A percentile compares a stretch with the other conserved stretches of the same genome.
Conservation (phyloP, 352 stramenopile genomes). For the Phytophthora pini region DNA sequence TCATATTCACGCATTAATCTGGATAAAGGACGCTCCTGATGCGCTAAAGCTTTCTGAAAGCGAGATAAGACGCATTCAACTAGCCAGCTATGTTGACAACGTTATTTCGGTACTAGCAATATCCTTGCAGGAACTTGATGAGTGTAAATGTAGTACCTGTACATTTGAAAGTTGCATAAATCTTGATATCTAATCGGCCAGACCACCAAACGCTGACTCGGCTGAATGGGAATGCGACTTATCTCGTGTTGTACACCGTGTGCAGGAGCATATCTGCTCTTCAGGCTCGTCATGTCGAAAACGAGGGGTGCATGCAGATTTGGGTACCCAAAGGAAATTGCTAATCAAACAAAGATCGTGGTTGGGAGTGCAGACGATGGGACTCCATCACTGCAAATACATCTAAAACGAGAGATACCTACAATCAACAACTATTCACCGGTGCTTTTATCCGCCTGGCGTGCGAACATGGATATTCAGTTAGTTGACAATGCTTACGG, state of each 20-base stretch:
- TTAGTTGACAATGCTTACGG: conserved; percentile 34
- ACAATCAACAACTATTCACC: no score
- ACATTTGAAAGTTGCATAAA: background rate
- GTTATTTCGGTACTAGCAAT: conserved; percentile 5
- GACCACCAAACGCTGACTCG: background rate
- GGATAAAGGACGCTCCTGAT: conserved; percentile 22
- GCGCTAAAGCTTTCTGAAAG: conserved; percentile 10
- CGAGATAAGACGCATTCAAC: background rate
- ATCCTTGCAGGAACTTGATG: background rate
- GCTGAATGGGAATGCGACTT: conserved; percentile 16
- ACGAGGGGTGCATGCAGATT: conserved; percentile 13
- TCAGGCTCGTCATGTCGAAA: background rate
- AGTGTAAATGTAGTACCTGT: background rate
- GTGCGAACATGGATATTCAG: conserved; percentile 42
- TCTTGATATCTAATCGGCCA: no score
- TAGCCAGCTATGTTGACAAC: conserved; percentile 5
- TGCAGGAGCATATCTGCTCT: conserved; percentile 21
- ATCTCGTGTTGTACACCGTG: conserved; percentile 8
- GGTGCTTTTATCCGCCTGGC: conserved; percentile 1
- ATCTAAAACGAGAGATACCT: no score
- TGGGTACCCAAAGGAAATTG: background rate
- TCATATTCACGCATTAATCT: conserved; percentile 28
- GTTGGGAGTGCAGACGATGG: no score
- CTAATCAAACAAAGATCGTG: no score
- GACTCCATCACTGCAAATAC: no score